Base-by-base conservation (phyloP, 768 basidiomycete species). In the Mycena belliarum region DNA sequence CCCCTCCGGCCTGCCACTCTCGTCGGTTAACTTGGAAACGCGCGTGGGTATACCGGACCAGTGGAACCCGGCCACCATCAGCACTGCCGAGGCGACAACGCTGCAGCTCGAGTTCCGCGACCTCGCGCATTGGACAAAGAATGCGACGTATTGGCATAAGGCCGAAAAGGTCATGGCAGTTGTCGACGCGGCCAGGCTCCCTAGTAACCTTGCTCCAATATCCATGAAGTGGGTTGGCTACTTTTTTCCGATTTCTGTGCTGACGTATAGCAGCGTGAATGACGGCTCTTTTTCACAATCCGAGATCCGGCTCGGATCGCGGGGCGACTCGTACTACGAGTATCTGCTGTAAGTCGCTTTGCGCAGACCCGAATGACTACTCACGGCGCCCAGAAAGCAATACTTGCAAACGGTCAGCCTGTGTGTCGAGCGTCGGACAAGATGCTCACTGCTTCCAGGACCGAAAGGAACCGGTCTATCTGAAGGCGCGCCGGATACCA, bases 311-410 rank as follows among this genome's bases (percentile, higher is more conserved):
- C 78, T 93, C 15, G 90, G 90, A 15, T 89, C 88, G 23, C 76
- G 89, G 24, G 91, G 86, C 41, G 91, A 93, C 68, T 89, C 87
- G 4, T 92, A 88, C 72, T 93, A 91, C 66, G 91, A 91, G 66
- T 88, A 89, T 63, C 69, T 88, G 15, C 65, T 88, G 83, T 84
- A 41, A 72, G 83, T 71, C 16, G 21, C 32, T 23, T 9, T 33
- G 1, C 45, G 24, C 14, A 8, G 18, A 2, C 16, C 29, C 29
- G 29, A 32, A 6, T 32, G 29, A 33, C 1, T 33, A 21, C 28
- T 33, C 46, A 21, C 14, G 7, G 1, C 12, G 12, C 12, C 11
- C 52, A 70, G 77, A 48, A 86, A 86, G 65, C 84, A 87, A 68
- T 87, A 79, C 63, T 66, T 88, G 1, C 87, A 88, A 65, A 88